Evolutionary conservation across 257 asterid species (phyloP), one percentile per base, ranked within the genome.

Genomic region (Solanum microdontum): DNA sequence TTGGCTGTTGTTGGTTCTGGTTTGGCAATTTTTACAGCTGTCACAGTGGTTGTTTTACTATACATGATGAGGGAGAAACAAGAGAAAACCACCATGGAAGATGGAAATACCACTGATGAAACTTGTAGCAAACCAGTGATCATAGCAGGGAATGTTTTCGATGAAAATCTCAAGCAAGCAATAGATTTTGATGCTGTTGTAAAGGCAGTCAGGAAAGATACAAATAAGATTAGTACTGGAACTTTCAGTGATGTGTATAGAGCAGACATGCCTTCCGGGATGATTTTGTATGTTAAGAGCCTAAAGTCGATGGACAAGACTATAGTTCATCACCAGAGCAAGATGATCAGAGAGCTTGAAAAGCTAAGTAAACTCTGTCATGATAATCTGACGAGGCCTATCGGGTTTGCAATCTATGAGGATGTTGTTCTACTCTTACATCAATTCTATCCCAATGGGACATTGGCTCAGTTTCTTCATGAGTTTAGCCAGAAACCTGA

Each of bases 181-280:
- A 86, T 97, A 48, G 99, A 96, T 88, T 97, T 94, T 33, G 98
- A 96, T 48, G 94, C 98, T 19, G 98, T 94, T 8, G 96, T 95
- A 2, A 94, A 92, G 91, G 96, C 99, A 39, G 92, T 94, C 12
- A 68, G 92, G 92, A 94, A 97, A 89, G 99, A 97, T 11, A 89
- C 98, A 5, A 96, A 95, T 84, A 92, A 91, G 91, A 92, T 97
- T 84, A 92, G 93, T 85, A 45, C 86, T 24, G 98, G 99, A 48
- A 97, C 99, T 9, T 97, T 97, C 86, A 97, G 99, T 90, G 75
- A 92, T 17, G 96, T 97, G 21, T 94, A 93, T 89, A 94, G 90
- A 92, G 99, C 99, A 9, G 99, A 96, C 45, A 96, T 97, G 99
- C 98, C 99, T 30, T 96, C 99, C 0, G 99, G 99, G 79, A 91